A percentile compares a stretch with the other conserved stretches of the same genome.
Evolutionary conservation across 352 stramenopile genomes (phyloP).

Genomic region (Globisporangium paroecandrum): DNA sequence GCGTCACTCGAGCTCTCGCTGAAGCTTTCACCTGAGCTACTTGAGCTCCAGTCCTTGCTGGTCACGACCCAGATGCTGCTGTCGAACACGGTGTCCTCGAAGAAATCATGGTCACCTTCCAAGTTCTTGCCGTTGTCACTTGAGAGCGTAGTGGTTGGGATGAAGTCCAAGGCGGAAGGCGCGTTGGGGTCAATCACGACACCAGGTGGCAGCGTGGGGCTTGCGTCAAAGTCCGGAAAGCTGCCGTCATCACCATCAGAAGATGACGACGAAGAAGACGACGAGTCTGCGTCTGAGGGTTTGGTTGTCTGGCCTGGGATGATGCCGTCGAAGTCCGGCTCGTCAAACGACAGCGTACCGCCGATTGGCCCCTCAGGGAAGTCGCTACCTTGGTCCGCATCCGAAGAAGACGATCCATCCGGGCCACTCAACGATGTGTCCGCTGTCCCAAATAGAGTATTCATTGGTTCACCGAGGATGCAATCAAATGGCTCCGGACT

Average conservation of each 20-base stretch:
- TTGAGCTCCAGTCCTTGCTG: neutral
- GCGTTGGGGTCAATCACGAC: conserved; percentile 9
- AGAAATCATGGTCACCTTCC: neutral
- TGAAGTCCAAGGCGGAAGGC: conserved; percentile 2
- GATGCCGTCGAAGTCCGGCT: neutral
- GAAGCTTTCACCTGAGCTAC: neutral
- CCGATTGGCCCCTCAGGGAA: neutral
- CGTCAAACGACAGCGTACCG: neutral
- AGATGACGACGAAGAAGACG: conserved; percentile 1
- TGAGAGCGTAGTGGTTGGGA: neutral
- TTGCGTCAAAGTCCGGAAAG: neutral
- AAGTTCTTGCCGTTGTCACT: neutral
- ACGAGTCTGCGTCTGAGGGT: neutral
- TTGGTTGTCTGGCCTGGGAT: neutral
- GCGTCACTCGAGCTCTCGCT: neutral
- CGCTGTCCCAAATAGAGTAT: too few species aligned
- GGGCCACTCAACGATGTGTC: neutral
- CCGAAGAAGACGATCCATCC: neutral
- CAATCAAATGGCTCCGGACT: too few species aligned
- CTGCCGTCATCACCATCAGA: neutral
- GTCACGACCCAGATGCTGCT: neutral
- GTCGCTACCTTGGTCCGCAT: neutral
- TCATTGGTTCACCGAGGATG: too few species aligned
- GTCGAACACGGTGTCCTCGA: neutral
- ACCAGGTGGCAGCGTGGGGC: neutral